Base-by-base conservation (phyloP, 495 filamentous ascomycete species). In the Beverwykella pulmonaria region DNA sequence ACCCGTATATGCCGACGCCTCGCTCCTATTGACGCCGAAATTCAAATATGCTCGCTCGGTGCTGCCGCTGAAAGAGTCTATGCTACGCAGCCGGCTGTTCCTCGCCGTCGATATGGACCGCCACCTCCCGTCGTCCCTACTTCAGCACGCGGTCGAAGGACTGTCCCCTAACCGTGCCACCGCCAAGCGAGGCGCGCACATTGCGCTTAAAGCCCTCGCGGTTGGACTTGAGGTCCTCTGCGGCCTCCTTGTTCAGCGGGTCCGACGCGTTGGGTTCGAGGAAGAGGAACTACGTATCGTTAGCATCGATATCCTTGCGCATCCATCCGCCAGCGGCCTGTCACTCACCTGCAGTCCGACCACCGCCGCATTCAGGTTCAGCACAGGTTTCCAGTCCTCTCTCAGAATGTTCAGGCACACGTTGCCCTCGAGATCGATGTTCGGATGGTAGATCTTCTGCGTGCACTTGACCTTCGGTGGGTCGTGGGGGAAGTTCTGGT, bases 401-500 rank as follows among this genome's bases (percentile, higher is more conserved):
- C 94, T 81, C 72, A 98, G 78, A 63, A 98, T 98, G 75, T 98
- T 98, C 70, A 98, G 77, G 80, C 94, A 98, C 15, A 98, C 92
- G 74, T 98, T 98, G 41, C 94, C 94, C 73, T 98, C 94, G 53
- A 96, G 82, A 75, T 98, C 94, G 76, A 98, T 98, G 77, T 98
- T 98, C 12, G 94, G 94, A 73, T 98, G 94, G 79, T 98, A 98
- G 70, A 98, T 97, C 82, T 97, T 98, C 77, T 98, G 90, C 59
- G 88, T 91, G 78, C 94, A 98, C 75, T 93, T 96, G 71, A 98
- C 95, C 79, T 98, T 98, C 0, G 94, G 94, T 63, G 94, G 93
- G 75, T 98, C 94, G 77, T 98, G 95, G 9, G 94, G 94, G 81
- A 96, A 98, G 79, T 90, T 92, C 71, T 93, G 90, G 74, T 91